A percentile compares a stretch with the other conserved stretches of the same genome.
phyloP scores from a whole-genome alignment of 306 rosid species.

The Quercus glauca region DNA sequence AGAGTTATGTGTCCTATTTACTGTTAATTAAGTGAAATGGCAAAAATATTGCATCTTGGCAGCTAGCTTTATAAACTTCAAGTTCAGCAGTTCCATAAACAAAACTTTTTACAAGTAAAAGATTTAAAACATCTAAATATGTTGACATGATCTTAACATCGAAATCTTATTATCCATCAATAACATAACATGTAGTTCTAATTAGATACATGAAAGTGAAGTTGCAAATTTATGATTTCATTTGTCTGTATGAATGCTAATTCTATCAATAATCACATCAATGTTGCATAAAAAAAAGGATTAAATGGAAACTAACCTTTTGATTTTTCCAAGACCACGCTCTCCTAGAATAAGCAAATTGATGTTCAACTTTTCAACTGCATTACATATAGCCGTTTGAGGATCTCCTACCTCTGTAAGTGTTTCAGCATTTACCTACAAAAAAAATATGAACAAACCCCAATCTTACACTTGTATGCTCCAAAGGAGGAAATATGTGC shows the following conservation, averaged over 20 bases:
- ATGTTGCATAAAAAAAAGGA: neutral
- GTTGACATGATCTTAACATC: neutral
- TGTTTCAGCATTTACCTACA: constrained; percentile 36
- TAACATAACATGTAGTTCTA: neutral
- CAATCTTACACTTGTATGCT: neutral
- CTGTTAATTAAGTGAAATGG: neutral
- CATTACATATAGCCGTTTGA: constrained; percentile 33
- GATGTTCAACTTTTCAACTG: constrained; percentile 39
- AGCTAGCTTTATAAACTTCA: neutral
- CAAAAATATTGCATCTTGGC: neutral
- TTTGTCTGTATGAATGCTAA: neutral
- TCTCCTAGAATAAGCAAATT: constrained; percentile 44
- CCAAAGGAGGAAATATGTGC: neutral
- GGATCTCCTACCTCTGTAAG: constrained; percentile 47
- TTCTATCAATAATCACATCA: neutral
- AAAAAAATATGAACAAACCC: neutral
- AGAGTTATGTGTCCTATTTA: neutral
- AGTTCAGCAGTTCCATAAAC: neutral
- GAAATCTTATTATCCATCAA: neutral
- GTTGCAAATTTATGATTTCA: neutral
- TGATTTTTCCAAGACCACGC: constrained; percentile 33
- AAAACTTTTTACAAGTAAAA: neutral
- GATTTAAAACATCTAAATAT: neutral
- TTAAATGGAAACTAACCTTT: constrained; percentile 27
- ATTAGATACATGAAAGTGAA: neutral